Evolutionary conservation across 2,329 filamentous ascomycete species (phyloP).

Genomic region (Diplodia corticola): DNA sequence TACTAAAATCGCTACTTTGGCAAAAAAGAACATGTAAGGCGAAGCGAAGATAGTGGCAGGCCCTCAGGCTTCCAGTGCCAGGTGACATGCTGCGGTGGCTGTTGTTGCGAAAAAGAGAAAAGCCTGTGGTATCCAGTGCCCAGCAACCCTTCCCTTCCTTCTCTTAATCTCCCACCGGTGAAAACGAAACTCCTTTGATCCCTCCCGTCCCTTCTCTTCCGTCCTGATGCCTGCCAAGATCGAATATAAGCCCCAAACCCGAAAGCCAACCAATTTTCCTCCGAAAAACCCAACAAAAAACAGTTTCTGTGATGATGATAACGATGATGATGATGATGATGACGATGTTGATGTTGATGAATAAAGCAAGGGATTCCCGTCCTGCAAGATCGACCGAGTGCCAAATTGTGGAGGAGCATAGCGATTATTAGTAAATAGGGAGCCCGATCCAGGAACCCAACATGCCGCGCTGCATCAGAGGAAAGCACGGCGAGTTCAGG

Average conservation of each 20-base stretch:
- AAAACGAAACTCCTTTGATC: constrained; percentile 14
- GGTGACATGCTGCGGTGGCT: constrained; percentile 6
- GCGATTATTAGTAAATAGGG: constrained; percentile 13
- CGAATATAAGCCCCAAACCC: not conserved
- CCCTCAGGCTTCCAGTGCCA: not conserved
- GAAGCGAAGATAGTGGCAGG: constrained; percentile 12
- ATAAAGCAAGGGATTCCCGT: constrained; percentile 13
- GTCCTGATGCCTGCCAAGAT: constrained; percentile 4
- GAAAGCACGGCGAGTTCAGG: not conserved
- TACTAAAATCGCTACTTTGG: constrained; percentile 20
- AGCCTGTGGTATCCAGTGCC: constrained; percentile 16
- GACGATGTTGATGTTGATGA: not conserved
- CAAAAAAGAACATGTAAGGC: constrained; percentile 12
- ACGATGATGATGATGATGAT: not conserved
- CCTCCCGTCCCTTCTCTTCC: not conserved
- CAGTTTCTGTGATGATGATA: not conserved
- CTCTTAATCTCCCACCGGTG: constrained; percentile 1
- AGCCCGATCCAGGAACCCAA: not conserved
- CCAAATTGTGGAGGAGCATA: not conserved
- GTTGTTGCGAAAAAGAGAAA: not conserved
- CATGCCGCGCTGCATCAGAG: not conserved
- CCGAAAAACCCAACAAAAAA: constrained; percentile 11
- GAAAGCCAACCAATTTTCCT: constrained; percentile 10
- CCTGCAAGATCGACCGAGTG: constrained; percentile 15
- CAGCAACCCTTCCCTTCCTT: constrained; percentile 15